Conservation (phyloP, 2,329 filamentous ascomycete species). For the Piedraia hortae region DNA sequence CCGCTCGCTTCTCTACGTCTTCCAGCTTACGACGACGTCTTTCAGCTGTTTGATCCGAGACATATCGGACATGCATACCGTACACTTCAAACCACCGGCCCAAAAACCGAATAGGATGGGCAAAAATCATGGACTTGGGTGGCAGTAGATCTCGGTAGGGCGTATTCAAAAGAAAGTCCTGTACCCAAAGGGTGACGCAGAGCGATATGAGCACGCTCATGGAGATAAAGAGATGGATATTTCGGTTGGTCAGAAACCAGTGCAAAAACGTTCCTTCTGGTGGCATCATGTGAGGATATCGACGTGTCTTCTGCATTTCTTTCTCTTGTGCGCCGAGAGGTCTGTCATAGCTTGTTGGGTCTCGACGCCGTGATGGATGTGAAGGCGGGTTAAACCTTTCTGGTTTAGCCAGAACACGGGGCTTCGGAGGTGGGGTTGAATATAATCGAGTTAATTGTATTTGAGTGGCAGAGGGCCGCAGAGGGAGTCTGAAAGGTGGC, state of each 20-base stretch:
- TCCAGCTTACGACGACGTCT: slow-evolving; percentile 47
- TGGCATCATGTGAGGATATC: slow-evolving; percentile 77
- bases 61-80: slow-evolving; percentile 46
- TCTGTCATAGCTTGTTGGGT: slow-evolving; percentile 45
- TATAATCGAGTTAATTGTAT: slow-evolving; percentile 7
- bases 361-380: slow-evolving; percentile 43
- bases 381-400: slow-evolving; percentile 79
- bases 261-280: slow-evolving; percentile 55
- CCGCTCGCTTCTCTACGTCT: slow-evolving; percentile 62
- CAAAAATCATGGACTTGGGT: slow-evolving; percentile 35
- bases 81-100: slow-evolving; percentile 43
- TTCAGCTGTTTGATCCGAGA: slow-evolving; percentile 38
- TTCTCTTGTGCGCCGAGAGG: slow-evolving; percentile 36
- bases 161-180: slow-evolving; percentile 54
- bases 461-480: slow-evolving; percentile 7
- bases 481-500: slow-evolving; percentile 3
- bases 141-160: slow-evolving; percentile 60
- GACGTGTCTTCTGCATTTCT: slow-evolving; percentile 34
- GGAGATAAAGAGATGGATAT: slow-evolving; percentile 57
- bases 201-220: slow-evolving; percentile 46
- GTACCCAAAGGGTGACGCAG: slow-evolving; percentile 42
- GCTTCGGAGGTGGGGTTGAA: slow-evolving; percentile 21
- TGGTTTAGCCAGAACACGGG: slow-evolving; percentile 57
- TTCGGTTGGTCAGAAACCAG: slow-evolving; percentile 54
- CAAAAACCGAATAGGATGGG: slow-evolving; percentile 40